A percentile compares a stretch with the other conserved stretches of the same genome.
These are phyloP conservation scores for Paracamarosporium sp. DNA, from an alignment of 2,329 filamentous ascomycete genomes.

Conservation along the genomic window DNA sequence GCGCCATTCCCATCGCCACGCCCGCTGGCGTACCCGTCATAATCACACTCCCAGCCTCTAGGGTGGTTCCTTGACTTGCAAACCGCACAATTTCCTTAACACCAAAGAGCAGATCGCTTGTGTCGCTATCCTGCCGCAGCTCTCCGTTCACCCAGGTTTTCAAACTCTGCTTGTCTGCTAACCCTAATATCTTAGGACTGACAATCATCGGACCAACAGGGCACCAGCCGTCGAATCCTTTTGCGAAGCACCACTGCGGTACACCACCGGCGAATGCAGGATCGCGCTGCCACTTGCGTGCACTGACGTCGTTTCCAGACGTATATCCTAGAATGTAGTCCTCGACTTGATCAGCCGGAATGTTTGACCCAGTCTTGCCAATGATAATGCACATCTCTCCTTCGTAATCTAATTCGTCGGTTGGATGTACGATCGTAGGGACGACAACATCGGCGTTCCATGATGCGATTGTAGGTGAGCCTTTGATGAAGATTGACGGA, in stretches of 20 bases:
- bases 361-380: conserved; percentile 13
- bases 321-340: conserved; percentile 56
- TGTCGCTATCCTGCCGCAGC: conserved; percentile 48
- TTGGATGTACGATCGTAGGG: background rate
- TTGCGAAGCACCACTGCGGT: conserved; percentile 59
- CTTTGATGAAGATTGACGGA: conserved; percentile 16
- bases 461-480: background rate
- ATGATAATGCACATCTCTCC: conserved; percentile 18
- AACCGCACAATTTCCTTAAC: conserved; percentile 51
- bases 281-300: conserved; percentile 15
- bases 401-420: conserved; percentile 16
- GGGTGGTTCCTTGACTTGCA: conserved; percentile 46
- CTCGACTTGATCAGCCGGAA: conserved; percentile 33
- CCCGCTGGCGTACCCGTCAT: conserved; percentile 55
- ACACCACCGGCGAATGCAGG: conserved; percentile 44
- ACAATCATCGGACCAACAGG: conserved; percentile 59
- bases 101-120: conserved; percentile 51
- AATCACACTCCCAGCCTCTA: conserved; percentile 52
- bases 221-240: conserved; percentile 59
- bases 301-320: conserved; percentile 21
- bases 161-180: conserved; percentile 49
- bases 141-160: conserved; percentile 53
- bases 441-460: background rate
- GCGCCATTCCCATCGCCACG: conserved; percentile 51
- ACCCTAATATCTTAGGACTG: conserved; percentile 42